Conservation (phyloP, 768 basidiomycete species). For the Nevesoporus exiguus region DNA sequence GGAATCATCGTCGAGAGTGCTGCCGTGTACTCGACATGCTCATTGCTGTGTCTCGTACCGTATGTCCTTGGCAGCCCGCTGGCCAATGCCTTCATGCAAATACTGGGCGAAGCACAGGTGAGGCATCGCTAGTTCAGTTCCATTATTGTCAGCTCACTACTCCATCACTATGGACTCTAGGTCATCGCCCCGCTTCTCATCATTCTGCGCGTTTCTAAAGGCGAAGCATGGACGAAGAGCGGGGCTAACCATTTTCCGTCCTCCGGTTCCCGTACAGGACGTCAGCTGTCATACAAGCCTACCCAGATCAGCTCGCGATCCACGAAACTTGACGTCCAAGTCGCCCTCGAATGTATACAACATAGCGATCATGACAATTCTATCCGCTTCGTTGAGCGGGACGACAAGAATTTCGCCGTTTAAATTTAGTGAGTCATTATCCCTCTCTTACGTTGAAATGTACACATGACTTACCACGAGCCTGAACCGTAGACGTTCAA, state of each 20-base stretch:
- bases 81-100: constrained; percentile 29
- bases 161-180: constrained; percentile 19
- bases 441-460: too few species aligned
- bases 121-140: not conserved
- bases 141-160: not conserved
- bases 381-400: constrained; percentile 1
- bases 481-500: too few species aligned
- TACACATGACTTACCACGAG: too few species aligned
- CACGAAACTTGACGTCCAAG: constrained; percentile 13
- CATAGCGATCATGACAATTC: constrained; percentile 1
- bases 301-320: not conserved
- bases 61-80: constrained; percentile 22
- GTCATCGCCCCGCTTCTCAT: constrained; percentile 48
- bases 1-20: constrained; percentile 35
- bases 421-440: not conserved
- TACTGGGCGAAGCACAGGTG: constrained; percentile 31
- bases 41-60: constrained; percentile 31
- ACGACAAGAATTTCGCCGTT: not conserved
- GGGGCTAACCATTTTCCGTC: constrained; percentile 6
- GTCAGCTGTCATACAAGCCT: constrained; percentile 2
- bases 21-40: constrained; percentile 30
- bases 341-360: constrained; percentile 10
- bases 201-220: constrained; percentile 44
- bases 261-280: constrained; percentile 2
- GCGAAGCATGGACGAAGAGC: constrained; percentile 38